These are phyloP conservation scores for Petunia secreta DNA, from an alignment of 257 asterid species.

Conservation along the genomic window DNA sequence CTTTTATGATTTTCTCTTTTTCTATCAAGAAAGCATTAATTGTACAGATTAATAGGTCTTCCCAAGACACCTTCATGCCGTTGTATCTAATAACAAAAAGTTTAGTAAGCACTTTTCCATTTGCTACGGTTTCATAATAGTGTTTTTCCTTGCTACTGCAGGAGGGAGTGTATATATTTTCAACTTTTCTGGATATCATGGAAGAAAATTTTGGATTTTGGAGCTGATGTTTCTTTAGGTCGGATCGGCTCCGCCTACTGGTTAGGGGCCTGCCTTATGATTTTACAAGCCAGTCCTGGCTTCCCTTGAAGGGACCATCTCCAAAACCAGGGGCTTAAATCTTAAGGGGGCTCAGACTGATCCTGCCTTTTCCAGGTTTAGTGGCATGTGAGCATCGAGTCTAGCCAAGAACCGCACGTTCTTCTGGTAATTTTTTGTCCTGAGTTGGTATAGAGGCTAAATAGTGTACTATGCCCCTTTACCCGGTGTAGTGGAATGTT, in stretches of 20 bases:
- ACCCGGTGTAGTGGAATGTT: not conserved
- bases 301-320: not conserved
- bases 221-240: constrained; percentile 49
- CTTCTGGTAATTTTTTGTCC: not conserved
- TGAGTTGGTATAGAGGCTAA: constrained; percentile 4
- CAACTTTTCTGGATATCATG: constrained; percentile 34
- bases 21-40: too few species aligned
- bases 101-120: not conserved
- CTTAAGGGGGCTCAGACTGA: not conserved
- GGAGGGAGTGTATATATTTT: constrained; percentile 46
- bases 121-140: not conserved
- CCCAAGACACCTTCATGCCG: too few species aligned
- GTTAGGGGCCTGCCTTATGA: too few species aligned
- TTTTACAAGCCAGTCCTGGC: not conserved
- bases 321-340: not conserved
- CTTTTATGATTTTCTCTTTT: not conserved
- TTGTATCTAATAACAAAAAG: too few species aligned
- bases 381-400: not conserved
- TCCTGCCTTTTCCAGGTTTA: not conserved
- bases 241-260: constrained; percentile 32
- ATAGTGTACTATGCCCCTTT: not conserved
- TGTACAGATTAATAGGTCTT: too few species aligned
- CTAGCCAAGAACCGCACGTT: not conserved
- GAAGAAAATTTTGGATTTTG: constrained; percentile 54
- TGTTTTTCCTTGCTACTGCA: constrained; percentile 37